Percentiles rank a stretch among this genome's conserved stretches.
phyloP scores from a whole-genome alignment of 495 filamentous ascomycete species.

The Eremomyces bilateralis region DNA sequence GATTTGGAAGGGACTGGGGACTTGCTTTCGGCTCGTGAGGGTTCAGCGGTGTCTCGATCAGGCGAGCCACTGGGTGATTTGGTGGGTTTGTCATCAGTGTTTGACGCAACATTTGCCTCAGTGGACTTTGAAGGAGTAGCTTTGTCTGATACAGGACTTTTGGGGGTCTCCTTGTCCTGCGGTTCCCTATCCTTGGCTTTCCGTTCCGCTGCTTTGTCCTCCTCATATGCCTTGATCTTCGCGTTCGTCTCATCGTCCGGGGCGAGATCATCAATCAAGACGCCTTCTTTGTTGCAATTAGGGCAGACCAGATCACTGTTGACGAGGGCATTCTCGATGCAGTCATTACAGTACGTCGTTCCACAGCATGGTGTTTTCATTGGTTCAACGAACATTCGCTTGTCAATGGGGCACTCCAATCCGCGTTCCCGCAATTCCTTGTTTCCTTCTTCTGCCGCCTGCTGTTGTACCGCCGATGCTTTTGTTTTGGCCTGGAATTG shows the following conservation, averaged over 20 bases:
- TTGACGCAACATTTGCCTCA: constrained; percentile 2
- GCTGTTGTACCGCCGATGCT: constrained; percentile 56
- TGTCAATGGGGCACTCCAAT: constrained; percentile 84
- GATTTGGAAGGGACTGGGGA: not conserved
- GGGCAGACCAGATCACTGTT: constrained; percentile 95
- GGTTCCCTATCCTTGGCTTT: constrained; percentile 24
- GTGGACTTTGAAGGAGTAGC: constrained; percentile 3
- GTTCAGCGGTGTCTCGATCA: not conserved
- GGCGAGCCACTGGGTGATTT: too few species aligned
- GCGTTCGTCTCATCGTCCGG: constrained; percentile 52
- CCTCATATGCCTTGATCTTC: constrained; percentile 63
- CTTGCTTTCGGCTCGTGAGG: not conserved
- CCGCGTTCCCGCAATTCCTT: constrained; percentile 68
- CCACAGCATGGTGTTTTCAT: constrained; percentile 96
- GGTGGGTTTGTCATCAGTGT: not conserved
- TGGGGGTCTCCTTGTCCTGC: constrained; percentile 26
- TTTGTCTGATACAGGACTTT: too few species aligned
- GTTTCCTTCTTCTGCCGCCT: constrained; percentile 47
- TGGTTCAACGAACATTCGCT: constrained; percentile 88
- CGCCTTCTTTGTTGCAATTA: constrained; percentile 68
- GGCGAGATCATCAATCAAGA: constrained; percentile 78
- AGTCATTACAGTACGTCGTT: constrained; percentile 95
- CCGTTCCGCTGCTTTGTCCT: constrained; percentile 38
- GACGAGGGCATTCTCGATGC: constrained; percentile 92
- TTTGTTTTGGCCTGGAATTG: constrained; percentile 84